Evolutionary conservation across 495 filamentous ascomycete genomes (phyloP), one percentile per base, ranked within the genome.

Genomic region (Apiosordaria backusii): DNA sequence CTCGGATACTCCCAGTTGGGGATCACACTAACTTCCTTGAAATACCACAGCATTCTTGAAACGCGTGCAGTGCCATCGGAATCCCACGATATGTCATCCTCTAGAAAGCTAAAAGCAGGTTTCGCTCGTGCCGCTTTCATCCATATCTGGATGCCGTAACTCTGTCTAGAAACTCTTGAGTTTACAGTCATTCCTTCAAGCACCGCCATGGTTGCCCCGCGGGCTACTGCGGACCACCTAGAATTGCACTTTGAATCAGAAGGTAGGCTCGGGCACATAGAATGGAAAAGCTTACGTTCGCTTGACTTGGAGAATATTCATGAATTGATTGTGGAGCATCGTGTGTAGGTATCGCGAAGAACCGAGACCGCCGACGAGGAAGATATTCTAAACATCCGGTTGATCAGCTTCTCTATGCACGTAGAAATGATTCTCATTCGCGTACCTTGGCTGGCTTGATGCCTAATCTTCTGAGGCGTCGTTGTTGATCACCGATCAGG

Each of bases 201-300:
- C 2, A 24, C 1, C 2, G 53, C 23, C 19, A 57, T 57, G 53
- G 23, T 24, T 22, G 53, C 53, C 9, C 19, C 53, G 18, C 53
- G 53, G 18, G 53, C 53, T 13, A 57, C 53, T 7, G 53, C 53
- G 53, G 53, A 57, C 53, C 53, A 57, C 19, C 53, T 57, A 21
- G 16, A 45, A 13, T 9, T 1, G 16, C 10, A 13, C 10, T 13
- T 1, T 45, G 0, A 45, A 29, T 29, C n/a, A n/a, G n/a, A 29
- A 29, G 27, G 4, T 29, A 13, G 10, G 9, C 6, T 2, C 10
- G 16, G 9, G 16, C 35, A 57, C 4, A 21, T 6, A 19, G 10
- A 21, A 21, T 5, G 21, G 23, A 57, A 24, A 19, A 0, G 21
- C 19, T 57, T 57, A 57, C 53, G 53, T 57, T 7, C 16, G 9